Percentiles rank a stretch among this genome's conserved stretches.
These are phyloP conservation scores for Penicillium brevicompactum DNA, from an alignment of 2,329 filamentous ascomycete species.

Conservation along the genomic window DNA sequence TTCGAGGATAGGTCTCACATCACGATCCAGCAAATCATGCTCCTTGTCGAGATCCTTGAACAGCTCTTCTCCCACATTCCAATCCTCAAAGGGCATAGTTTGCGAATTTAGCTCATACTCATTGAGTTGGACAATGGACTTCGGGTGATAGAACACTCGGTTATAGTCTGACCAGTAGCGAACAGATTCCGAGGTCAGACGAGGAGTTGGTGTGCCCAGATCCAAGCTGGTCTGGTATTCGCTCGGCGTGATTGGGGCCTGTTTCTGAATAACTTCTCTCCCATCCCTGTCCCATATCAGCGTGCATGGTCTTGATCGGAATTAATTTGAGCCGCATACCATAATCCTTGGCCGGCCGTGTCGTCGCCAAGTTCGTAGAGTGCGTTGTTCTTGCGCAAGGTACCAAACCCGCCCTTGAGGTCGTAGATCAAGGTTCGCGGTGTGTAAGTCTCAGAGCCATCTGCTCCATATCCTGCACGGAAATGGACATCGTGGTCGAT, in stretches of 20 bases:
- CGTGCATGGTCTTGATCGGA: background rate
- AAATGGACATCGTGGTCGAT: conserved; percentile 89
- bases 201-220: conserved; percentile 63
- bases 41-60: conserved; percentile 74
- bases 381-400: conserved; percentile 82
- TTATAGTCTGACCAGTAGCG: conserved; percentile 98
- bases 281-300: conserved; percentile 58
- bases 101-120: conserved; percentile 83
- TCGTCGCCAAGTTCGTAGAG: conserved; percentile 68
- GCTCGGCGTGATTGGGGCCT: conserved; percentile 67
- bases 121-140: conserved; percentile 80
- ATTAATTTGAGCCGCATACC: conserved; percentile 36
- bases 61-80: conserved; percentile 71
- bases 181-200: conserved; percentile 70
- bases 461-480: conserved; percentile 75
- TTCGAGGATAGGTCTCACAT: conserved; percentile 83
- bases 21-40: conserved; percentile 85
- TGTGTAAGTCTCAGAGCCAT: conserved; percentile 88
- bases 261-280: conserved; percentile 67
- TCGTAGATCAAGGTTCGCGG: conserved; percentile 93
- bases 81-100: conserved; percentile 80
- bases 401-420: conserved; percentile 89
- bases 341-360: conserved; percentile 43
- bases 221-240: conserved; percentile 81
- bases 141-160: conserved; percentile 87